These are phyloP conservation scores for Aspergillus sp. DNA, from an alignment of 2,329 filamentous ascomycete genomes.

Conservation along the genomic window DNA sequence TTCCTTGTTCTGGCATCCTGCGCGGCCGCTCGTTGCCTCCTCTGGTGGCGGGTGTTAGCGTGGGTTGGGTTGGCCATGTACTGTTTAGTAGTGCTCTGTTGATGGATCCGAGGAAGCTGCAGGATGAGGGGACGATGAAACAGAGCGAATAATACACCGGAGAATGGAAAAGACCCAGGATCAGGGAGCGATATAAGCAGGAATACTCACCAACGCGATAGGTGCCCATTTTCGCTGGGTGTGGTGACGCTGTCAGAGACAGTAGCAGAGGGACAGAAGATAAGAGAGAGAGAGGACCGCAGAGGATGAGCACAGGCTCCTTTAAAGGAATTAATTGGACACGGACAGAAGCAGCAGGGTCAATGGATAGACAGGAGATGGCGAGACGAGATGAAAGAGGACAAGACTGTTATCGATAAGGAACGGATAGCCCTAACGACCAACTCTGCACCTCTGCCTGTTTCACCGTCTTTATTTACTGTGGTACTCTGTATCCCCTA, in stretches of 20 bases:
- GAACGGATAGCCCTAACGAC: background rate
- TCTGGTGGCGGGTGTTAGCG: constrained; percentile 43
- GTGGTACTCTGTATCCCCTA: background rate
- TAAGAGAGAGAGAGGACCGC: background rate
- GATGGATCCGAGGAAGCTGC: no score
- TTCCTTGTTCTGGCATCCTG: constrained; percentile 60
- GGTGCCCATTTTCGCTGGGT: constrained; percentile 4
- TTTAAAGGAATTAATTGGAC: no score
- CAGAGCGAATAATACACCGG: constrained; percentile 1
- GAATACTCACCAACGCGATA: constrained; percentile 10
- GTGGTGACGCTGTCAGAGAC: background rate
- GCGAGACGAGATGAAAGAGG: no score
- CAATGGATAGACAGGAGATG: no score
- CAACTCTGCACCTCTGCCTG: background rate
- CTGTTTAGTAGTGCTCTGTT: no score
- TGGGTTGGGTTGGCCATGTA: no score
- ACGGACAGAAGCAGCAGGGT: no score
- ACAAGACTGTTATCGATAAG: background rate
- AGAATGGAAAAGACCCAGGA: background rate
- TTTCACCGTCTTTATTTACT: background rate
- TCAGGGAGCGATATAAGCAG: background rate
- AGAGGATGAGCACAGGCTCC: no score
- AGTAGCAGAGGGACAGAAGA: constrained; percentile 1
- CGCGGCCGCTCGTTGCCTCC: constrained; percentile 58
- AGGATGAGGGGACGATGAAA: no score